phyloP scores from a whole-genome alignment of 345 rosid species.

The Melaleuca quinquenervia region DNA sequence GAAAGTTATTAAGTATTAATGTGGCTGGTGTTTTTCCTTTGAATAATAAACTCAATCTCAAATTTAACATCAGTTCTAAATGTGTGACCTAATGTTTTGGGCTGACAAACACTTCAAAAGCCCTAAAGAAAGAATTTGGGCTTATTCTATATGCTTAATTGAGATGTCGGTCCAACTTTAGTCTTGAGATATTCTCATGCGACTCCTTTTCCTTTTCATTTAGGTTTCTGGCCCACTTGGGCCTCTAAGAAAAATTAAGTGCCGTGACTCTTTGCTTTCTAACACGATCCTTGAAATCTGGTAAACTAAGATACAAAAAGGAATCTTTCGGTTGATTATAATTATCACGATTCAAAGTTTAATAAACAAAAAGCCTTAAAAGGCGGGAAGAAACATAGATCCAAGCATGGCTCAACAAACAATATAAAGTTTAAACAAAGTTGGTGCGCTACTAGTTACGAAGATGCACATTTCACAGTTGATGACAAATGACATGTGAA shows the following conservation, averaged over 20 bases:
- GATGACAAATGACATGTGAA: too few species aligned
- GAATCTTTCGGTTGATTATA: too few species aligned
- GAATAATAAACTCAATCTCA: not conserved
- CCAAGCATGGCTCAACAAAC: too few species aligned
- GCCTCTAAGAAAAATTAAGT: not conserved
- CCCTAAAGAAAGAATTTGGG: not conserved
- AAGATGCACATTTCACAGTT: too few species aligned
- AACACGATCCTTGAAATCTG: not conserved
- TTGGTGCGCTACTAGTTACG: too few species aligned
- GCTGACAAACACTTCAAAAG: not conserved
- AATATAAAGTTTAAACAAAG: too few species aligned
- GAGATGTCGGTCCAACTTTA: not conserved
- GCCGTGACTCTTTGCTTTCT: not conserved
- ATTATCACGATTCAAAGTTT: too few species aligned
- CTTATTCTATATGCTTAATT: not conserved
- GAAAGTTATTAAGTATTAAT: too few species aligned
- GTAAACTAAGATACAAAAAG: too few species aligned
- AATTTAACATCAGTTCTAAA: not conserved
- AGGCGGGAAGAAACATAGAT: too few species aligned
- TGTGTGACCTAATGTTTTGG: not conserved
- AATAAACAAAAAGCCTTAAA: not conserved
- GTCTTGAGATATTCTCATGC: not conserved
- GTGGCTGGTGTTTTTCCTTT: not conserved
- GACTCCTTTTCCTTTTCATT: not conserved
- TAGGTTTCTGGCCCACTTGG: not conserved